phyloP scores from a whole-genome alignment of 345 rosid genomes.

The Zanthoxylum bungeanum region DNA sequence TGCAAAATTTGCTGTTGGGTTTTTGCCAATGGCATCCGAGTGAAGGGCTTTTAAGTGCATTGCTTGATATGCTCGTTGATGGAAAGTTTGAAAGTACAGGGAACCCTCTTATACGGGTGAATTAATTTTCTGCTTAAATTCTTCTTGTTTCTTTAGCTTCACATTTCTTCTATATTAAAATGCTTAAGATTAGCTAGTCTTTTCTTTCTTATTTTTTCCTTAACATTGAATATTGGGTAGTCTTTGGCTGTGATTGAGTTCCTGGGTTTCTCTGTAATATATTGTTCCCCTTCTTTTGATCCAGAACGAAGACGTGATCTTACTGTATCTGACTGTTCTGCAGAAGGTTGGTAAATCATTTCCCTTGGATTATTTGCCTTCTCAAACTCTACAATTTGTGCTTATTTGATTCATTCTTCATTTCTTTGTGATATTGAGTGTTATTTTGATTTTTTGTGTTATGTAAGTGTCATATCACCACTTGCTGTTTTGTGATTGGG shows the following conservation, averaged over 20 bases:
- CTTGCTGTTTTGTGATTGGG: conserved; percentile 59
- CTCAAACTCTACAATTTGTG: neutral
- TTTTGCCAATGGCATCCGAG: conserved; percentile 79
- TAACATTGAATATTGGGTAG: neutral
- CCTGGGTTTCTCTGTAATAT: conserved; percentile 22
- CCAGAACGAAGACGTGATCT: conserved; percentile 96
- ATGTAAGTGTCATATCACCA: conserved; percentile 18
- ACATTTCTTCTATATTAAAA: neutral
- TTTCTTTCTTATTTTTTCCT: neutral
- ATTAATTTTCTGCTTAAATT: conserved; percentile 11
- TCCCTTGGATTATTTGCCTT: conserved; percentile 5
- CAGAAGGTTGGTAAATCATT: conserved; percentile 78
- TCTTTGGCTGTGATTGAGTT: neutral
- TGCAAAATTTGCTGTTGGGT: conserved; percentile 85
- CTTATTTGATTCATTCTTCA: too few relatives aligned
- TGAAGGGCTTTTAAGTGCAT: conserved; percentile 72
- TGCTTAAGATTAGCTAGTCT: neutral
- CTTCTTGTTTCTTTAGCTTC: neutral
- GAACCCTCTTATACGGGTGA: conserved; percentile 71
- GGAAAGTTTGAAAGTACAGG: conserved; percentile 73
- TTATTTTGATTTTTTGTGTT: neutral
- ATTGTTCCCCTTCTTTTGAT: conserved; percentile 23
- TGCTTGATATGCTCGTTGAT: conserved; percentile 98
- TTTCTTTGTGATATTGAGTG: neutral
- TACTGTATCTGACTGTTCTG: conserved; percentile 80